Evolutionary conservation across 2,329 filamentous ascomycete species (phyloP).

Genomic region (Sphaerulina musiva): DNA sequence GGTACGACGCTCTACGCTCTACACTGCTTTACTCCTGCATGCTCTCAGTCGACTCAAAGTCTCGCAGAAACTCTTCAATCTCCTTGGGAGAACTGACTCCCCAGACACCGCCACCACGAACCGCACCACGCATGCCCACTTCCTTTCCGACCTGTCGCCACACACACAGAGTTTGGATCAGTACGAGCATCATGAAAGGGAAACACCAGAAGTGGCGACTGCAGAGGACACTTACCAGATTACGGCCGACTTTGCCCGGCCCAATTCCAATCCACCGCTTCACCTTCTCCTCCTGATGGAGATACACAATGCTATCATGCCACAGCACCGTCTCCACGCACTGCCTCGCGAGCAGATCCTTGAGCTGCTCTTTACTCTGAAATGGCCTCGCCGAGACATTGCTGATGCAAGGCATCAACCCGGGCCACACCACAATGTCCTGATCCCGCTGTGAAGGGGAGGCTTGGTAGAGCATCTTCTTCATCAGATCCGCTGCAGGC

Average conservation of each 20-base stretch:
- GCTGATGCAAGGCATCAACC: constrained; percentile 68
- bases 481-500: constrained; percentile 71
- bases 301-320: constrained; percentile 88
- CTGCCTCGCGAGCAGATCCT: constrained; percentile 70
- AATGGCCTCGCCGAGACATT: constrained; percentile 83
- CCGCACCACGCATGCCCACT: constrained; percentile 73
- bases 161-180: too few species aligned
- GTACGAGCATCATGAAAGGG: too few species aligned
- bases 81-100: constrained; percentile 71
- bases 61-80: constrained; percentile 42
- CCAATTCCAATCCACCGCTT: constrained; percentile 86
- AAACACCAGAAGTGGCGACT: too few species aligned
- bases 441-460: constrained; percentile 52
- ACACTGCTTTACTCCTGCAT: constrained; percentile 26
- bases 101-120: constrained; percentile 68
- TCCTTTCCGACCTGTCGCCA: constrained; percentile 60
- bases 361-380: constrained; percentile 63
- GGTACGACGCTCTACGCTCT: too few species aligned
- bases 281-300: constrained; percentile 77
- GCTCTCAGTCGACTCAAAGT: constrained; percentile 43
- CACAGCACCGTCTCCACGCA: constrained; percentile 89
- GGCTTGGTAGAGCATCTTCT: constrained; percentile 52
- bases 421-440: constrained; percentile 69
- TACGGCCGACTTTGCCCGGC: constrained; percentile 86
- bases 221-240: constrained; percentile 54